phyloP scores from a whole-genome alignment of 148 eudicot genomes.

The Diospyros lotus region DNA sequence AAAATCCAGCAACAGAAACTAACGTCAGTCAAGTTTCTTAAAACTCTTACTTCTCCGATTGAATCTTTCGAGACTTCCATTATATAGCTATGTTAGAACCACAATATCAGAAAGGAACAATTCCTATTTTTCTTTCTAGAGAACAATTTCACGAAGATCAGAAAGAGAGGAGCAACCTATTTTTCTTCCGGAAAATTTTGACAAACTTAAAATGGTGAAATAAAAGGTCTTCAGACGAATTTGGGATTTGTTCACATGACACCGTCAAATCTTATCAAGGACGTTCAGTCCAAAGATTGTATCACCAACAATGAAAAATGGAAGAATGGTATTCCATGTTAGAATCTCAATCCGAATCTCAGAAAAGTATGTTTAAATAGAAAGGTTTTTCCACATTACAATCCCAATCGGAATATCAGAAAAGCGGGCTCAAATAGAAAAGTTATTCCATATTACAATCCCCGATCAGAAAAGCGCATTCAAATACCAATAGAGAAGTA shows the following conservation, averaged over 20 bases:
- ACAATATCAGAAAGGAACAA: too few relatives aligned
- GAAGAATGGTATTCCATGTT: neutral
- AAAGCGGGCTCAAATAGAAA: too few relatives aligned
- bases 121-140: too few relatives aligned
- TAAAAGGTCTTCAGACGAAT: too few relatives aligned
- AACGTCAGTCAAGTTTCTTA: constrained; percentile 18
- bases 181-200: too few relatives aligned
- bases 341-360: neutral
- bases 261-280: neutral
- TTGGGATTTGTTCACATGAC: neutral
- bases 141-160: too few relatives aligned
- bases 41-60: too few relatives aligned
- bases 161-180: too few relatives aligned
- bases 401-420: neutral
- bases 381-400: neutral
- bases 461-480: neutral
- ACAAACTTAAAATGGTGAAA: too few relatives aligned
- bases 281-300: neutral
- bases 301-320: neutral
- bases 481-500: too few relatives aligned
- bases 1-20: constrained; percentile 16
- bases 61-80: too few relatives aligned
- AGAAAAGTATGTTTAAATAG: neutral
- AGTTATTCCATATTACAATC: neutral
- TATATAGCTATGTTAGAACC: too few relatives aligned